Base-by-base conservation (phyloP, 2,329 filamentous ascomycete species). In the Scedosporium dehoogii region DNA sequence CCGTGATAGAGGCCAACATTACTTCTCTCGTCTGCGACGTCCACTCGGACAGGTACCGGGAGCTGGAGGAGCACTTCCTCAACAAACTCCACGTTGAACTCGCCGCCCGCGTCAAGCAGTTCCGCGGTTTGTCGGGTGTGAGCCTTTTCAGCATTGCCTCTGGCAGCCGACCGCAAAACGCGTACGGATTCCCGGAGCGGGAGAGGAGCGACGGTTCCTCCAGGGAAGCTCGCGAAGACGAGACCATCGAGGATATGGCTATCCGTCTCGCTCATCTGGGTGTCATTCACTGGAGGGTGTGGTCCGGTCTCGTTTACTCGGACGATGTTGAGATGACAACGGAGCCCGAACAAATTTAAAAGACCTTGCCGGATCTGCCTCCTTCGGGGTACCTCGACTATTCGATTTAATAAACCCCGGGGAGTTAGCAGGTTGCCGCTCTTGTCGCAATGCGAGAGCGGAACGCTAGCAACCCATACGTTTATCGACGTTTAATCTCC, bases 241-340 rank as follows among this genome's bases (percentile, higher is more conserved):
- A 76, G 53, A 79, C 80, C 41, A 69, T 89, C 44, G 79, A 81
- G 53, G 87, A 91, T 63, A 84, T 96, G 72, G 85, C 90, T 1
- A 88, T 86, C 55, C 85, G 90, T 56, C 80, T 96, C 59, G 88
- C 91, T 5, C 93, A 97, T 70, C 85, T 97, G 55, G 86, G 90
- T 14, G 81, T 94, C 5, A 76, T 97, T 25, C 92, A 97, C 74
- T 97, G 92, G 92, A 84, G 90, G 58, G 88, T 96, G 3, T 97
- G 92, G 91, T 83, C 84, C 1, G 84, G 85, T 2, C 78, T 96
- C 61, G 85, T 89, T 12, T 96, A 96, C 71, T 66, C 75, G 14
- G 73, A 59, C n/a, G 53, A 48, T n/a, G 25, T 29, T 14, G 60
- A 62, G 10, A 29, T 53, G 42, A 18, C 59, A 14, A 53, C 48